Percentiles rank a stretch among this genome's conserved stretches.
Evolutionary conservation across 208 protist genomes (phyloP).

Genomic region (Phytomonas sp.): DNA sequence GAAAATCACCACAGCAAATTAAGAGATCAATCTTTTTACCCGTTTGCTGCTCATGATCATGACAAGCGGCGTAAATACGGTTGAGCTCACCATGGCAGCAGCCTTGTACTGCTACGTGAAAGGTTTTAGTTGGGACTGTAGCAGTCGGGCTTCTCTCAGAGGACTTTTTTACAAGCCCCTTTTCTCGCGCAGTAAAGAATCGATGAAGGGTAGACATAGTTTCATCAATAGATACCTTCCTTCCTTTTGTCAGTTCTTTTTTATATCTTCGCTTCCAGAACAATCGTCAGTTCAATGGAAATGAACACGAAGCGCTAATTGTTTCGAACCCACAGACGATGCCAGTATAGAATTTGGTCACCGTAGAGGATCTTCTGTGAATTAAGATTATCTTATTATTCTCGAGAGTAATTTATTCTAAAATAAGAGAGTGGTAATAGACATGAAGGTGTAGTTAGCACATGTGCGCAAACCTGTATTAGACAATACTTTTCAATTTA

Average conservation of each 20-base stretch:
- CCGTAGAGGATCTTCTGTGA: not conserved
- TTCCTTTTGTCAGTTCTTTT: constrained; percentile 1
- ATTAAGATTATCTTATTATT: not conserved
- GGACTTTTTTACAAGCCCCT: constrained; percentile 2
- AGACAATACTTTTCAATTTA: not conserved
- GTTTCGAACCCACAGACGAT: not conserved
- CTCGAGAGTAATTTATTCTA: not conserved
- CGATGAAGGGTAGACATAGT: constrained; percentile 25
- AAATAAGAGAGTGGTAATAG: not conserved
- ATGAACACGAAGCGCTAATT: not conserved
- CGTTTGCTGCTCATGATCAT: constrained; percentile 60
- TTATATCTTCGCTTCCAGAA: not conserved
- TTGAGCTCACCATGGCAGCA: constrained; percentile 98
- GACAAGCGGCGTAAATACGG: constrained; percentile 91
- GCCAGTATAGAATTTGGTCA: not conserved
- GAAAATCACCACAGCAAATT: constrained; percentile 98
- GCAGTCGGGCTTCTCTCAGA: constrained; percentile 10
- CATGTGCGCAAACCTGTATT: not conserved
- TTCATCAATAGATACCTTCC: not conserved
- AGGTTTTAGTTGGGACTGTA: constrained; percentile 20
- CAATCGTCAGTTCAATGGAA: not conserved
- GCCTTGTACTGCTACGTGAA: constrained; percentile 93
- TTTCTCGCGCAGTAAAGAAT: constrained; percentile 29
- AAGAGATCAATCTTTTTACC: constrained; percentile 93
- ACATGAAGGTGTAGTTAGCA: not conserved